Conservation (phyloP, 345 rosid species). For the Citrus medica region DNA sequence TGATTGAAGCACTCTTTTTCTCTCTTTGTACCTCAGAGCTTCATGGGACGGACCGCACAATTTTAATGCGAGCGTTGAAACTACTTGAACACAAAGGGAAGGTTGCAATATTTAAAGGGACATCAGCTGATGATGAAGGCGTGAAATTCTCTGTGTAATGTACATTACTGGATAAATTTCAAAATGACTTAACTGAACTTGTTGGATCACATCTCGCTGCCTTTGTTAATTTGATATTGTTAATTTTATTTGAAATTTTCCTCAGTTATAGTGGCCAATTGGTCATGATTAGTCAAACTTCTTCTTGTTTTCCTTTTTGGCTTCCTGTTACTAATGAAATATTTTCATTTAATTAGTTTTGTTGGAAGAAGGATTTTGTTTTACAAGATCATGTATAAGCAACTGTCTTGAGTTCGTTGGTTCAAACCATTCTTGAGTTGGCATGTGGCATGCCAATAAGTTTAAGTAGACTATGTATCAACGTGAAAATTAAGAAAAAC, state of each 20-base stretch:
- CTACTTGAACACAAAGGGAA: constrained; percentile 82
- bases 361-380: not conserved
- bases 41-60: constrained; percentile 69
- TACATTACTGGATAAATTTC: constrained; percentile 2
- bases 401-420: too few relatives aligned
- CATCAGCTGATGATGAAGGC: constrained; percentile 91
- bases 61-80: constrained; percentile 74
- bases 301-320: not conserved
- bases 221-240: not conserved
- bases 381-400: not conserved
- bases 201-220: not conserved
- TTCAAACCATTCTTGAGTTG: too few relatives aligned
- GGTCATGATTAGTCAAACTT: not conserved
- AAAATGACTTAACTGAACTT: not conserved
- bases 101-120: constrained; percentile 88
- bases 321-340: not conserved
- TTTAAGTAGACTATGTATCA: too few relatives aligned
- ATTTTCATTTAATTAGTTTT: not conserved
- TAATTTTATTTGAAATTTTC: not conserved
- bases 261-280: not conserved
- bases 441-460: too few relatives aligned
- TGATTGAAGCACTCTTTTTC: not conserved
- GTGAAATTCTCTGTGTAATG: constrained; percentile 69
- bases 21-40: constrained; percentile 49
- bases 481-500: too few relatives aligned